Evolutionary conservation across 495 filamentous ascomycete species (phyloP).

Genomic region (Xylaria intraflava): DNA sequence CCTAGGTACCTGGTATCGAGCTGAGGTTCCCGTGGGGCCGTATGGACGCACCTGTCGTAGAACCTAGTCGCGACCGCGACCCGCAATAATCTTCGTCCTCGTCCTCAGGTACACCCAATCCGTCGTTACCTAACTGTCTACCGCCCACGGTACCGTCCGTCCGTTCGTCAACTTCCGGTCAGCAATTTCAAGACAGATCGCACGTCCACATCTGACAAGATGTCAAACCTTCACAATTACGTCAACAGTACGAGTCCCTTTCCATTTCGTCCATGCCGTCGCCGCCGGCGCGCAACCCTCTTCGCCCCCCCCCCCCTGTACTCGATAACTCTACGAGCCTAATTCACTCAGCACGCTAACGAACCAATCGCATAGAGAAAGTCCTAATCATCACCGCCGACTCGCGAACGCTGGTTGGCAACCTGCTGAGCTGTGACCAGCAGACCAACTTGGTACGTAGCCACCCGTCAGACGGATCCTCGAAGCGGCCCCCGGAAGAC

Average conservation of each 20-base stretch:
- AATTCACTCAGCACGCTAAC: not conserved
- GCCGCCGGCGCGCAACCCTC: not conserved
- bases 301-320: not conserved
- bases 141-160: not conserved
- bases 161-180: not conserved
- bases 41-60: no score
- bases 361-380: constrained; percentile 56
- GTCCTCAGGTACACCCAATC: no score
- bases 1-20: no score
- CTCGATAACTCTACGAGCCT: no score
- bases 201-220: constrained; percentile 11
- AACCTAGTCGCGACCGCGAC: not conserved
- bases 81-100: not conserved
- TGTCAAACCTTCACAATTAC: constrained; percentile 28
- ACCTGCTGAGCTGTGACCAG: constrained; percentile 80
- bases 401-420: constrained; percentile 80
- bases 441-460: constrained; percentile 71
- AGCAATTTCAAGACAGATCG: not conserved
- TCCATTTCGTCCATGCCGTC: not conserved
- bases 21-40: no score
- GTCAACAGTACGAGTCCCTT: constrained; percentile 26
- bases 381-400: constrained; percentile 89
- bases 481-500: not conserved
- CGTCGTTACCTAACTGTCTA: no score
- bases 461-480: not conserved